Base-by-base conservation (phyloP, 495 filamentous ascomycete genomes). In the Daldinia bambusicola region DNA sequence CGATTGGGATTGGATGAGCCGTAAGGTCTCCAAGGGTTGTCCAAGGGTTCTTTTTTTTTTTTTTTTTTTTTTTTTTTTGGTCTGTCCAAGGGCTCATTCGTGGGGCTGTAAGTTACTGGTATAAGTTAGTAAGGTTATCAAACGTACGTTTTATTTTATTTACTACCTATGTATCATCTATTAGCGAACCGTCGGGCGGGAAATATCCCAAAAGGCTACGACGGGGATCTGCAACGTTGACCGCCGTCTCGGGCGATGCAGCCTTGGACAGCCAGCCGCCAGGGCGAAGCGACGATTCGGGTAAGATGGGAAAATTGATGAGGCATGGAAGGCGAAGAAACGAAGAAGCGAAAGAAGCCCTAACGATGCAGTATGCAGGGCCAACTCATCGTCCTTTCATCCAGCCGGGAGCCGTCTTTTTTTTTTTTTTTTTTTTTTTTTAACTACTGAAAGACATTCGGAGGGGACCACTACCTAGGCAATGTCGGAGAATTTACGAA, bases 1-100 rank as follows among this genome's bases (percentile, higher is more conserved):
- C 70, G 70, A 72, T 64, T 60, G 72, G 70, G 75, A 76, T 74
- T 67, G 71, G 72, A 62, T 59, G 52, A 74, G 66, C 61, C 64
- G 75, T 52, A 69, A 69, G 26, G 71, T 74, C 66, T 74, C 67
- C 61, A 69, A 68, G 55, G 66, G 67, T 48, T 48, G 43, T 16
- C 20, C 43, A 48, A 20, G n/a, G n/a, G n/a, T n/a, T n/a, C n/a
- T n/a, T n/a, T n/a, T n/a, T n/a, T n/a, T n/a, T n/a, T n/a, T n/a
- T n/a, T n/a, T n/a, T n/a, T n/a, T n/a, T n/a, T n/a, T n/a, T n/a
- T 26, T 26, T 26, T 26, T 26, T 26, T 26, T 20, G 43, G 43
- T 16, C 16, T 48, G 43, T 48, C 43, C 43, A 48, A 48, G 43
- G 16, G 43, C 43, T 48, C 22, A 58, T 53, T 53, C 50, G 50